Base-by-base conservation (phyloP, 2,329 filamentous ascomycete genomes). In the Fusarium brachygibbosum region DNA sequence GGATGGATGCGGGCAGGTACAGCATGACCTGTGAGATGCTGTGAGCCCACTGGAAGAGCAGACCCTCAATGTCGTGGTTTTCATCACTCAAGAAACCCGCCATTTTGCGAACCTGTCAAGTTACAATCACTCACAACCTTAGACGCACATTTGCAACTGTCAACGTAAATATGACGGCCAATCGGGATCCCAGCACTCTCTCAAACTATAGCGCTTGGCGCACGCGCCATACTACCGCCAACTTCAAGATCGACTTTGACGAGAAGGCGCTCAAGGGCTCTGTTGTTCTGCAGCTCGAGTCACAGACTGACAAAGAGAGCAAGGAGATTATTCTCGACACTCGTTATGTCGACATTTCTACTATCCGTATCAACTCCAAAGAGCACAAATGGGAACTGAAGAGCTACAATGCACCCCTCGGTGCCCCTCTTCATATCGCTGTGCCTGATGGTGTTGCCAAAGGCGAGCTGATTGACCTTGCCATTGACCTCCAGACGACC, bases 161-260 rank as follows among this genome's bases (percentile, higher is more conserved):
- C 66, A 76, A 64, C 51, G 65, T 72, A 66, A 76, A 63, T 49
- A 79, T 79, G 78, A 68, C 71, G 49, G 75, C 72, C 46, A 60
- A 65, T 51, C 88, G 93, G 76, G 95, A 98, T 81, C 94, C 94
- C 54, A 97, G 94, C 79, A 98, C 96, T 28, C 82, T 96, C 62
- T 92, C 93, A 77, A 98, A 98, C 83, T 98, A 98, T 81, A 90
- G 93, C 79, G 90, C 91, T 58, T 98, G 93, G 90, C 85, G 88
- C 65, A 97, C 93, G 19, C 90, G 87, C 77, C 94, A 98, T 82
- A 96, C 93, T 21, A 90, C 88, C 21, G 92, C 93, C 60, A 89
- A 92, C 79, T 88, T 98, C 76, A 88, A 89, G 72, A 90, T 98
- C 73, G 90, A 97, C 75, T 99, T 98, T 78, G 87, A 91, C 64